Conservation (phyloP, 805 yeast genomes). For the Metschnikowia anglica region DNA sequence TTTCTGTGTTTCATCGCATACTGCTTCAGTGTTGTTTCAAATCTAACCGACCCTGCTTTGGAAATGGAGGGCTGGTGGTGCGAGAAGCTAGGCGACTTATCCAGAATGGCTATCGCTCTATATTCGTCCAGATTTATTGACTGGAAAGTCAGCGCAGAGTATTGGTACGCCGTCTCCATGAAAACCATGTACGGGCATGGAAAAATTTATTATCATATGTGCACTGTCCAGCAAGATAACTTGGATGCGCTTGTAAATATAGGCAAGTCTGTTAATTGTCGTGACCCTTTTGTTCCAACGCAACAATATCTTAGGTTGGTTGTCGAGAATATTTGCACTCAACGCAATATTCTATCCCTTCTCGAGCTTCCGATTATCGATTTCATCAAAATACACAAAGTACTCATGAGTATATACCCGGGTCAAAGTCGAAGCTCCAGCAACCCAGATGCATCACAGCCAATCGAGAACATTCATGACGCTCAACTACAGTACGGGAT, state of each 20-base stretch:
- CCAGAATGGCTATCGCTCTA: conserved; percentile 84
- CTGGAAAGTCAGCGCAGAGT: conserved; percentile 81
- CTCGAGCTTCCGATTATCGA: conserved; percentile 60
- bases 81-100: conserved; percentile 81
- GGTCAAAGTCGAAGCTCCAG: conserved; percentile 3
- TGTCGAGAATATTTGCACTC: conserved; percentile 74
- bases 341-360: conserved; percentile 57
- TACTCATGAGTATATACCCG: conserved; percentile 53
- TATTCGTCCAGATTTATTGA: conserved; percentile 78
- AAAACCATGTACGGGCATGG: conserved; percentile 79
- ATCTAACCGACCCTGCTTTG: conserved; percentile 51
- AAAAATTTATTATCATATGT: conserved; percentile 81
- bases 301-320: conserved; percentile 74
- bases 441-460: conserved; percentile 9
- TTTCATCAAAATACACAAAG: conserved; percentile 66
- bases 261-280: conserved; percentile 75
- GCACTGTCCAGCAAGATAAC: conserved; percentile 78
- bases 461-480: conserved; percentile 34
- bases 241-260: conserved; percentile 76
- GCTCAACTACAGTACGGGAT: conserved; percentile 53
- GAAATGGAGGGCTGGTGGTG: conserved; percentile 76
- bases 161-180: conserved; percentile 78
- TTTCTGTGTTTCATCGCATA: conserved; percentile 73
- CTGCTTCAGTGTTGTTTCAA: conserved; percentile 61
- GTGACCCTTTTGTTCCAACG: conserved; percentile 83